phyloP scores from a whole-genome alignment of 768 basidiomycete species.

The Cystobasidium tubakii region DNA sequence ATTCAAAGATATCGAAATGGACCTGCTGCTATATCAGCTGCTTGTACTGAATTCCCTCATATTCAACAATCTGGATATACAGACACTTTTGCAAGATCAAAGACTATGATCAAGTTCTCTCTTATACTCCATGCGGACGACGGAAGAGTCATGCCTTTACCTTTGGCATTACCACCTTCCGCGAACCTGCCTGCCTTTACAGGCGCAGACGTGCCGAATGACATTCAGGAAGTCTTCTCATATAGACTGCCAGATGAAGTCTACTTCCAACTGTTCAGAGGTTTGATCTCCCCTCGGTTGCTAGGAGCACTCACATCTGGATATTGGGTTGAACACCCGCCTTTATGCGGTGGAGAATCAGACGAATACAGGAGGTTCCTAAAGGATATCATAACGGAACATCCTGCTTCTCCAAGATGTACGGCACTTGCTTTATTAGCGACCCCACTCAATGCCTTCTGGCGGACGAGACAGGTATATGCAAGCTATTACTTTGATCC shows the following conservation, averaged over 20 bases:
- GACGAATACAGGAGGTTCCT: slow-evolving; percentile 90
- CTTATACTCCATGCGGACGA: slow-evolving; percentile 79
- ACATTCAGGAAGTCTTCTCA: slow-evolving; percentile 92
- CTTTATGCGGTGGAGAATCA: slow-evolving; percentile 89
- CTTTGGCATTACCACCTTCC: slow-evolving; percentile 56
- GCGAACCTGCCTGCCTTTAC: slow-evolving; percentile 55
- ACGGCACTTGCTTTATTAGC: slow-evolving; percentile 82
- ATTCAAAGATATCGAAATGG: slow-evolving; percentile 41
- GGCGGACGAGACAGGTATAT: slow-evolving; percentile 68
- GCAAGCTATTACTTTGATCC: slow-evolving; percentile 47
- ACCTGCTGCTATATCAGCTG: slow-evolving; percentile 59
- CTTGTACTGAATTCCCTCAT: slow-evolving; percentile 65
- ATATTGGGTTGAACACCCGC: slow-evolving; percentile 74
- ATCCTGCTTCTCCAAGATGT: slow-evolving; percentile 84
- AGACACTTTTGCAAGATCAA: slow-evolving; percentile 80
- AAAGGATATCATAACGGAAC: slow-evolving; percentile 92
- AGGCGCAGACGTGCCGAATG: slow-evolving; percentile 77
- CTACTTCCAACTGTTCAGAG: slow-evolving; percentile 91
- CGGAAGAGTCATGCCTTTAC: slow-evolving; percentile 49
- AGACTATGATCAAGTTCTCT: slow-evolving; percentile 85
- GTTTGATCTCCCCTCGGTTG: slow-evolving; percentile 78
- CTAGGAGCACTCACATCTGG: slow-evolving; percentile 92
- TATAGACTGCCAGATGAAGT: slow-evolving; percentile 89
- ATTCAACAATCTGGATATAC: slow-evolving; percentile 71
- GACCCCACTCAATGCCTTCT: slow-evolving; percentile 70